Base-by-base conservation (phyloP, 2,329 filamentous ascomycete genomes). In the Neoarthrinium moseri region DNA sequence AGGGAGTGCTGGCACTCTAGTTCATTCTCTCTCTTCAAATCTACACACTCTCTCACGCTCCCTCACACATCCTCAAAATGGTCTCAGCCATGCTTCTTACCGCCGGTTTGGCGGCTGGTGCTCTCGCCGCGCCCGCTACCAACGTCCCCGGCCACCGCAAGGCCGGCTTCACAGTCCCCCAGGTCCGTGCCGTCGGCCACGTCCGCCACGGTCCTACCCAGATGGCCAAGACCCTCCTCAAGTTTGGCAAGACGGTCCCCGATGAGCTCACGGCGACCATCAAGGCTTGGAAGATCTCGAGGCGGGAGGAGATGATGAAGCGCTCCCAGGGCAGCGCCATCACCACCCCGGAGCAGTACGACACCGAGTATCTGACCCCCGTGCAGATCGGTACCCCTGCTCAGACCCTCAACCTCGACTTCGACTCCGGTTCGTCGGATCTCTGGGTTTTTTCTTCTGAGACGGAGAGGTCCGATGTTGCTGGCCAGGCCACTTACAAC, bases 391-490 rank as follows among this genome's bases (percentile, higher is more conserved):
- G 62, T 32, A 64, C 60, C 5, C 61, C 61, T n/a, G 53, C 58
- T 13, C 59, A 64, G 58, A 47, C 44, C n/a, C 52, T 65, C 18
- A 63, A 63, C 53, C 51, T 65, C 1, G 62, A 65, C 50, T 62
- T 66, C 48, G 63, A 66, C 52, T 58, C 62, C 3, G 63, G 63
- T 20, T 65, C 62, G n/a, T 62, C 63, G 11, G 63, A 66, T 40
- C 54, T 65, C 7, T 65, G 62, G 62, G 62, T 65, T 29, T 65
- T 65, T 56, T 62, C 57, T 51, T 56, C 51, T 20, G 51, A 58
- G 40, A 55, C 48, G 8, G 48, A 59, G 21, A 22, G 43, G 2
- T 48, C 43, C 37, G 45, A 53, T 23, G 47, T 56, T 37, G 57
- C 57, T 34, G 60, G 61, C 11, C 62, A 65, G 48, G 38, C 51